Evolutionary conservation across 257 asterid species (phyloP).

Genomic region (Oldenlandia corymbosa): DNA sequence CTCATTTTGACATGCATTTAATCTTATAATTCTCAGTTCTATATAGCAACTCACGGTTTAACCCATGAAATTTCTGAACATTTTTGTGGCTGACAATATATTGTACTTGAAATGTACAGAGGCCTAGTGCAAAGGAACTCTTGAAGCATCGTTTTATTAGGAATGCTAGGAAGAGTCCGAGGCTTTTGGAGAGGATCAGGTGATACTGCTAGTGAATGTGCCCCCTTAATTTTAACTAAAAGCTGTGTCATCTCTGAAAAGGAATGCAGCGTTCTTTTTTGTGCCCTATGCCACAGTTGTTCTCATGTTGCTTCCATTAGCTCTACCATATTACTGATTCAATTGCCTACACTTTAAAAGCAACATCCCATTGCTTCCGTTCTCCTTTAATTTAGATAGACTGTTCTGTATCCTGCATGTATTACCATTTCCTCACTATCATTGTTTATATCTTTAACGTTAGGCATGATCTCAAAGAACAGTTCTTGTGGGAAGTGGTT

Average conservation of each 20-base stretch:
- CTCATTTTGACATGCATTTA: not conserved
- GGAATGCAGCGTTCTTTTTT: not conserved
- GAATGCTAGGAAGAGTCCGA: slow-evolving; percentile 87
- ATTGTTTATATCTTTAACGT: not conserved
- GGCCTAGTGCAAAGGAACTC: slow-evolving; percentile 96
- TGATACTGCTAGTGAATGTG: slow-evolving; percentile 13
- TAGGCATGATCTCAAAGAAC: not conserved
- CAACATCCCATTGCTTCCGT: not conserved
- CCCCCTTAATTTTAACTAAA: not conserved
- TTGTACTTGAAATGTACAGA: slow-evolving; percentile 34
- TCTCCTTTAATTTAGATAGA: not conserved
- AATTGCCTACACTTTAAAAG: no score
- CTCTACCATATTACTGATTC: no score
- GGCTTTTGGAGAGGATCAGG: slow-evolving; percentile 97
- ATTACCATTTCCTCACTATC: not conserved
- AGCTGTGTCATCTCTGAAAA: not conserved
- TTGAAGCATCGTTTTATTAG: slow-evolving; percentile 85
- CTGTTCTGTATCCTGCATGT: no score
- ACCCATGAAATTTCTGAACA: not conserved
- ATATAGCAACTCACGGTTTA: no score
- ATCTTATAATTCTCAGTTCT: not conserved
- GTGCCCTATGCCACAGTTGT: not conserved
- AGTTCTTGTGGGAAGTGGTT: not conserved
- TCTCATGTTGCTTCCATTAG: not conserved
- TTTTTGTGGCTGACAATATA: slow-evolving; percentile 4